A percentile compares a stretch with the other conserved stretches of the same genome.
Evolutionary conservation across 495 filamentous ascomycete species (phyloP).

Genomic region (Immersiella caudata): DNA sequence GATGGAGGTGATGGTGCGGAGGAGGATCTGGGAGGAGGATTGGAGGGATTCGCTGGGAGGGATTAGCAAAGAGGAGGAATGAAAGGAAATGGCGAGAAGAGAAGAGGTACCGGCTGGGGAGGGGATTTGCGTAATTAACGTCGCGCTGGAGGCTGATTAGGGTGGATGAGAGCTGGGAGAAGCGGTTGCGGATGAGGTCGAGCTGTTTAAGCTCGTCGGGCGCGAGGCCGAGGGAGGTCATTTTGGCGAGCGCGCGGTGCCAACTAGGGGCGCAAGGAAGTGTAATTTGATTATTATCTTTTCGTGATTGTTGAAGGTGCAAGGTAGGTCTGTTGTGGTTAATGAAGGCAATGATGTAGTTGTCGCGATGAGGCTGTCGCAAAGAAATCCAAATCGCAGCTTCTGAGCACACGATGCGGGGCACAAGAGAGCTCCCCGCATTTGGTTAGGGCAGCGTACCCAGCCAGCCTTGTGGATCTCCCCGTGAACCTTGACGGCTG

Average conservation of each 20-base stretch:
- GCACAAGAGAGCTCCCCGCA: not conserved
- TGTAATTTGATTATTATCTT: no score
- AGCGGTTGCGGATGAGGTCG: conserved; percentile 72
- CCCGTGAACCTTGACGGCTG: conserved; percentile 11
- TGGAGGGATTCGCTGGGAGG: conserved; percentile 67
- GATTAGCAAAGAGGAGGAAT: not conserved
- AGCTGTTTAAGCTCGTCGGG: conserved; percentile 71
- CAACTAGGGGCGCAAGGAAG: not conserved
- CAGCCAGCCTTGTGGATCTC: not conserved
- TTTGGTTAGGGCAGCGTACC: not conserved
- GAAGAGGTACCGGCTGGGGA: conserved; percentile 42
- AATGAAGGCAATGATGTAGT: not conserved
- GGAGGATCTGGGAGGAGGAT: conserved; percentile 65
- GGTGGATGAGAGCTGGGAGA: conserved; percentile 67
- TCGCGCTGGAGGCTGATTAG: conserved; percentile 60
- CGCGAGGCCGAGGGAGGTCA: conserved; percentile 52
- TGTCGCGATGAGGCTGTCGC: not conserved
- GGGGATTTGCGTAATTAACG: conserved; percentile 38
- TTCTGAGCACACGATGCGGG: not conserved
- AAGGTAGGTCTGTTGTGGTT: not conserved
- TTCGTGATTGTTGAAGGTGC: not conserved
- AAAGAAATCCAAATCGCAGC: not conserved
- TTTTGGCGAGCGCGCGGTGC: conserved; percentile 26
- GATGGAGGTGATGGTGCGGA: conserved; percentile 62
- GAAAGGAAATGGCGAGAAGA: not conserved